Evolutionary conservation across 106 monocot species (phyloP).

Genomic region (Posidonia australis): DNA sequence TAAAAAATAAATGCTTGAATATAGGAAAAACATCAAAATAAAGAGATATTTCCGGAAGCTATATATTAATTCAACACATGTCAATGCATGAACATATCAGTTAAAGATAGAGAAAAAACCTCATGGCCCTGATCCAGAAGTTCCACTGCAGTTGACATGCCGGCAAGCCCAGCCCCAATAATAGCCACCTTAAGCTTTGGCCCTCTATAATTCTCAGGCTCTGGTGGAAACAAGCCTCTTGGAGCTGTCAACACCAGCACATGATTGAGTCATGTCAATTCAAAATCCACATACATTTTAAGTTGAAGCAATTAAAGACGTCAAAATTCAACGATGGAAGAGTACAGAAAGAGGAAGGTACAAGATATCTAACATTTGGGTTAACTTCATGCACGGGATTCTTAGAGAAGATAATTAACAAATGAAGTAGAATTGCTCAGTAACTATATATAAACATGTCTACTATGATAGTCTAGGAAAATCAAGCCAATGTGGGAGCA

Average conservation of each 20-base stretch:
- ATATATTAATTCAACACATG: too few relatives aligned
- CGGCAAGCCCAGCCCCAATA: conserved; percentile 92
- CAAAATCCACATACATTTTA: neutral
- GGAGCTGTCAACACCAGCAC: conserved; percentile 46
- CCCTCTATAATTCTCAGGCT: conserved; percentile 82
- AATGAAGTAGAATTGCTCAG: too few relatives aligned
- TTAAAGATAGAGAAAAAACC: conserved; percentile 24
- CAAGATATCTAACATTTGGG: too few relatives aligned
- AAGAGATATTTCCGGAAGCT: too few relatives aligned
- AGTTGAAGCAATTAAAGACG: neutral
- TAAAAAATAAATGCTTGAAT: too few relatives aligned
- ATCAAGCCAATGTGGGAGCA: too few relatives aligned
- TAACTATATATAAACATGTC: too few relatives aligned
- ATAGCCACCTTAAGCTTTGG: conserved; percentile 94
- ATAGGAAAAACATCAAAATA: too few relatives aligned
- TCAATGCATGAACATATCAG: neutral
- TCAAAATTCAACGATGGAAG: neutral
- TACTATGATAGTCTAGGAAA: too few relatives aligned
- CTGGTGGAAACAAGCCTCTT: conserved; percentile 92
- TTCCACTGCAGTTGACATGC: conserved; percentile 98
- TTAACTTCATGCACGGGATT: too few relatives aligned
- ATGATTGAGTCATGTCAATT: neutral
- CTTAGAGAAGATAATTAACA: too few relatives aligned
- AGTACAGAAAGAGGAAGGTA: too few relatives aligned
- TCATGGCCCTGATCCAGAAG: conserved; percentile 98